Conservation (phyloP, 1,284 basidiomycete species). For the Malassezia globosa region DNA sequence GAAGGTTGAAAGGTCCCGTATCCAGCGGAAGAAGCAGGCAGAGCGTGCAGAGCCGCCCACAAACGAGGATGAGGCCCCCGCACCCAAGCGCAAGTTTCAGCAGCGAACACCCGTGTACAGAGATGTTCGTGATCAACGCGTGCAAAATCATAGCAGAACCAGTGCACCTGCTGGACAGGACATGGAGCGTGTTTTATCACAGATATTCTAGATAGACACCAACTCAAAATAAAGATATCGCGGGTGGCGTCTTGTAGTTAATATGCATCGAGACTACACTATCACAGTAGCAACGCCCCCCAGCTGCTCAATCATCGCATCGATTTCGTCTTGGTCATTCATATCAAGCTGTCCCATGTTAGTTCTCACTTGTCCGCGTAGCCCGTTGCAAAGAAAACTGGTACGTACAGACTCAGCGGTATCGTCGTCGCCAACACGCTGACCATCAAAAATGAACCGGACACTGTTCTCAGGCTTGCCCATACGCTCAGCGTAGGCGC, state of each 20-base stretch:
- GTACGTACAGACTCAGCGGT: conserved; percentile 42
- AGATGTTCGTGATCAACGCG: conserved; percentile 36
- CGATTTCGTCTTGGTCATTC: conserved; percentile 46
- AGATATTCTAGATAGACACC: conserved; percentile 15
- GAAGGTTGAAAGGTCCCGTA: conserved; percentile 87
- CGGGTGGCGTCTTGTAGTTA: too few species aligned
- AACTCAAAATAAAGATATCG: neutral
- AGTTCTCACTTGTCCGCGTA: neutral
- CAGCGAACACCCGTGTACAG: conserved; percentile 33
- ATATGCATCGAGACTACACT: too few species aligned
- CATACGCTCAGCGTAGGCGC: conserved; percentile 82
- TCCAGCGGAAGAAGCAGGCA: conserved; percentile 71
- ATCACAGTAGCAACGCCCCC: conserved; percentile 30
- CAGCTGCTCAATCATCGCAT: conserved; percentile 46
- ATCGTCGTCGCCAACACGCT: conserved; percentile 42
- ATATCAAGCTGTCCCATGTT: conserved; percentile 43
- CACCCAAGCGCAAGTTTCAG: conserved; percentile 31
- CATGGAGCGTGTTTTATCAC: conserved; percentile 14
- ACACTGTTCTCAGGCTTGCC: conserved; percentile 56
- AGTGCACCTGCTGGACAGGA: neutral
- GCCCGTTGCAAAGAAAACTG: neutral
- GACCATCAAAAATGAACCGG: conserved; percentile 45
- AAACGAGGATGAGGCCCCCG: conserved; percentile 20
- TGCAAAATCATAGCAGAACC: neutral
- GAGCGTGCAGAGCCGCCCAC: too few species aligned